Percentiles rank a stretch among this genome's conserved stretches.
These are phyloP conservation scores for Boletus pseudopeckii DNA, from an alignment of 768 basidiomycete genomes.

Conservation along the genomic window DNA sequence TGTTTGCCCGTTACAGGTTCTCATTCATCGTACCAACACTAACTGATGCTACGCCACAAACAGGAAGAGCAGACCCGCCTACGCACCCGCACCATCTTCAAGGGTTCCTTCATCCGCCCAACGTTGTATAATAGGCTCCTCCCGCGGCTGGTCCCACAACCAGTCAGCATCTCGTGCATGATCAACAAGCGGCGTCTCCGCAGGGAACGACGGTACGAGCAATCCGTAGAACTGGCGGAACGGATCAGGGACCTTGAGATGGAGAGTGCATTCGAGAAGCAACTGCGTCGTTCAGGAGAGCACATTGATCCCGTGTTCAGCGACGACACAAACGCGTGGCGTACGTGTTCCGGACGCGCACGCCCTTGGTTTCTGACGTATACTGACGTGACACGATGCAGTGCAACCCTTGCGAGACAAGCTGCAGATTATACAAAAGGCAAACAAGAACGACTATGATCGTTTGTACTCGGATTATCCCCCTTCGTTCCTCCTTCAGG, in stretches of 20 bases:
- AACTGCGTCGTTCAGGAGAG: constrained; percentile 16
- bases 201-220: constrained; percentile 44
- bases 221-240: constrained; percentile 32
- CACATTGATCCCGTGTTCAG: constrained; percentile 28
- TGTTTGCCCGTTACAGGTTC: constrained; percentile 10
- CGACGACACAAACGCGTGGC: constrained; percentile 16
- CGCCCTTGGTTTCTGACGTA: neutral
- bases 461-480: constrained; percentile 46
- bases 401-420: constrained; percentile 37
- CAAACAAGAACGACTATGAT: constrained; percentile 38
- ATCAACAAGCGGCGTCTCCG: constrained; percentile 48
- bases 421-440: constrained; percentile 29
- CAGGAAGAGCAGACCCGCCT: constrained; percentile 58
- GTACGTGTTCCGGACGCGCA: constrained; percentile 10
- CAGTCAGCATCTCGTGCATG: constrained; percentile 65
- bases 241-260: constrained; percentile 32
- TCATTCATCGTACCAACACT: neutral
- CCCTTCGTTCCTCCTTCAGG: constrained; percentile 43
- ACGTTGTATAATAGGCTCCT: constrained; percentile 64
- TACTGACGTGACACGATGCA: constrained; percentile 22
- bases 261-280: constrained; percentile 40
- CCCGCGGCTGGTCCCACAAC: constrained; percentile 79
- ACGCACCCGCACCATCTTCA: constrained; percentile 62
- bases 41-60: constrained; percentile 1
- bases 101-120: constrained; percentile 67